phyloP scores from a whole-genome alignment of 805 yeast species.

The Yarrowia sp. region DNA sequence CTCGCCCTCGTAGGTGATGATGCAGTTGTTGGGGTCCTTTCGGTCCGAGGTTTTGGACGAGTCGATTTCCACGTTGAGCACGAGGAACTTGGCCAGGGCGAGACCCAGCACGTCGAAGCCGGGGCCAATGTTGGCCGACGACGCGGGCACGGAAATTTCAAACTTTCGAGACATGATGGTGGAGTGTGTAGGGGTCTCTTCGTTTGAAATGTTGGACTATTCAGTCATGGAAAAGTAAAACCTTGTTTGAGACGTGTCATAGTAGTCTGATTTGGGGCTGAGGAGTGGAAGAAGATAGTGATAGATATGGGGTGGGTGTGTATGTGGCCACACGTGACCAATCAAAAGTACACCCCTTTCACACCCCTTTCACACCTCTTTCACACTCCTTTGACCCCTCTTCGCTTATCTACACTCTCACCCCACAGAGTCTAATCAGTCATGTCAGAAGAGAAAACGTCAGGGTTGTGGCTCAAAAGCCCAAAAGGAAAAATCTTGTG shows the following conservation, averaged over 20 bases:
- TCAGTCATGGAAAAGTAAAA: neutral
- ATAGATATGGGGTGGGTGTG: no score
- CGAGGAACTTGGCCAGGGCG: slow-evolving; percentile 72
- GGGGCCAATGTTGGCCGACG: slow-evolving; percentile 97
- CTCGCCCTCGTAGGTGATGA: slow-evolving; percentile 66
- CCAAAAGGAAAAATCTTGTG: neutral
- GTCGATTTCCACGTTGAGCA: slow-evolving; percentile 66
- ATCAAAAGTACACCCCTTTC: neutral
- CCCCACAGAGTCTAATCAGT: neutral
- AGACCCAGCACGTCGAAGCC: slow-evolving; percentile 97
- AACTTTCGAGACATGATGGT: slow-evolving; percentile 51
- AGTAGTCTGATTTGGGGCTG: no score
- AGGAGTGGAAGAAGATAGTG: no score
- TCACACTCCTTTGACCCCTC: neutral
- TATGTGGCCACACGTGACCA: neutral
- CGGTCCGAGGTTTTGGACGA: slow-evolving; percentile 31
- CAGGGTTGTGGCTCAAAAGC: neutral
- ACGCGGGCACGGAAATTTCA: slow-evolving; percentile 80
- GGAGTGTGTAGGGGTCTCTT: neutral
- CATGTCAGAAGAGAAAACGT: neutral
- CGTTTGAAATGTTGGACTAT: neutral
- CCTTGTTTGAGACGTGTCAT: neutral
- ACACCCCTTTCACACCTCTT: neutral
- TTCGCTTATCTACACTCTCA: neutral
- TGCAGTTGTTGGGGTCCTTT: slow-evolving; percentile 69